Evolutionary conservation across 2,329 filamentous ascomycete species (phyloP), one percentile per base, ranked within the genome.

Genomic region (Fusarium cyanostomum): DNA sequence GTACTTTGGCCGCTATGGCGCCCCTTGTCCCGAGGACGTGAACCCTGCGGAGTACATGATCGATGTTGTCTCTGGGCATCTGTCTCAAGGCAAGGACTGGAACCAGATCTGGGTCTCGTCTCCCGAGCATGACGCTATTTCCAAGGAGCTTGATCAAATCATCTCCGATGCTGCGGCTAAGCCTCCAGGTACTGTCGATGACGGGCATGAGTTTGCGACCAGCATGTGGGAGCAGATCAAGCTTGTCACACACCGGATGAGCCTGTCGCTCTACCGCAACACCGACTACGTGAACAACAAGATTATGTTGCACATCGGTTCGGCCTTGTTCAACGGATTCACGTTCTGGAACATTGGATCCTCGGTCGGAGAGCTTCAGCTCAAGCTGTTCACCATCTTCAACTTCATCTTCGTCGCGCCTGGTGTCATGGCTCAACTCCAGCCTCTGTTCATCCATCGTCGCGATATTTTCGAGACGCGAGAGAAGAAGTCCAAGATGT

Each of bases 31-130:
- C 1, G 63, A 78, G 0, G 84, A 86, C 0, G 86, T 85, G 15
- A 93, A 93, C 67, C 89, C 89, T 2, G 90, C 90, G 0, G 90
- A 93, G 73, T 91, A 88, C 79, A 92, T 93, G 87, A 85, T 93
- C 49, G 81, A 85, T 45, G 81, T 84, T 15, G 81, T 83, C 12
- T 84, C 84, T 2, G 84, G 84, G 0, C 72, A 75, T 31, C 69
- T 83, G 1, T 81, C 80, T 0, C 79, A 76, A 50, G 75, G 68
- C 68, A 80, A 63, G 38, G 84, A 91, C 71, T 92, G 88, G 89
- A 89, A 88, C 70, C 80, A 90, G 33, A 84, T 91, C 62, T 92
- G 90, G 90, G 78, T 82, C 15, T 81, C 81, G n/a, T 92, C 86
- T 0, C 79, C 84, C 1, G 82, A 91, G 68, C 82, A 87, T 62